A percentile compares a stretch with the other conserved stretches of the same genome.
Evolutionary conservation across 306 rosid species (phyloP).

Genomic region (Cucumis cinereus): DNA sequence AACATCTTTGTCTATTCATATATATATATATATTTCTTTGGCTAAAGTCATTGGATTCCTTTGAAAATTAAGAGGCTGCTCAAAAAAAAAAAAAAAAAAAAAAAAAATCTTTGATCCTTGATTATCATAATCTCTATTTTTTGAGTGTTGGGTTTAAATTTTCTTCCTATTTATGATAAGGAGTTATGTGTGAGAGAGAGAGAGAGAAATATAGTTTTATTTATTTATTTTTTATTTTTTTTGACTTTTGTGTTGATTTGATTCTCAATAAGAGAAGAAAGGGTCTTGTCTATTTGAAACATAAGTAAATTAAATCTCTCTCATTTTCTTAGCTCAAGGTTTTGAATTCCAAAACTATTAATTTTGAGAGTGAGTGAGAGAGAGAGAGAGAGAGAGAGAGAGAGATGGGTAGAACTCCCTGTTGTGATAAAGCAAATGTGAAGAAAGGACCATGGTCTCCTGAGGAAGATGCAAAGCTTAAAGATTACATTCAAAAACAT

Average conservation of each 20-base stretch:
- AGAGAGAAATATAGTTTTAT: no score
- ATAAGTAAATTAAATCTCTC: not conserved
- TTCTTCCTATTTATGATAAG: slow-evolving; percentile 16
- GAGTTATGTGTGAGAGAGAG: not conserved
- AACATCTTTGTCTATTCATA: not conserved
- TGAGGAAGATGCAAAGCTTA: slow-evolving; percentile 79
- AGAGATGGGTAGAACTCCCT: slow-evolving; percentile 86
- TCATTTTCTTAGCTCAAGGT: not conserved
- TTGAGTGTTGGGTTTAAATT: not conserved
- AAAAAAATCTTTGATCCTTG: not conserved
- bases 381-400: not conserved
- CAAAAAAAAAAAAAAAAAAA: not conserved
- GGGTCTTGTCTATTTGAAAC: not conserved
- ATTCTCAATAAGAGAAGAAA: slow-evolving; percentile 15
- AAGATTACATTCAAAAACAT: slow-evolving; percentile 45
- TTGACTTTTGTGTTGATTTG: slow-evolving; percentile 44
- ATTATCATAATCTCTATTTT: not conserved
- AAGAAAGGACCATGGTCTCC: slow-evolving; percentile 98
- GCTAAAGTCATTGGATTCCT: slow-evolving; percentile 13
- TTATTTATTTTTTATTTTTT: no score
- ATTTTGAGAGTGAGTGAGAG: slow-evolving; percentile 1
- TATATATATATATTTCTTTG: slow-evolving; percentile 14
- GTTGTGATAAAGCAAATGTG: slow-evolving; percentile 87
- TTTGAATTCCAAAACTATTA: not conserved
- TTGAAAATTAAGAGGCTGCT: not conserved